Evolutionary conservation across 2,329 filamentous ascomycete species (phyloP).

Genomic region (Akanthomyces muscarius): DNA sequence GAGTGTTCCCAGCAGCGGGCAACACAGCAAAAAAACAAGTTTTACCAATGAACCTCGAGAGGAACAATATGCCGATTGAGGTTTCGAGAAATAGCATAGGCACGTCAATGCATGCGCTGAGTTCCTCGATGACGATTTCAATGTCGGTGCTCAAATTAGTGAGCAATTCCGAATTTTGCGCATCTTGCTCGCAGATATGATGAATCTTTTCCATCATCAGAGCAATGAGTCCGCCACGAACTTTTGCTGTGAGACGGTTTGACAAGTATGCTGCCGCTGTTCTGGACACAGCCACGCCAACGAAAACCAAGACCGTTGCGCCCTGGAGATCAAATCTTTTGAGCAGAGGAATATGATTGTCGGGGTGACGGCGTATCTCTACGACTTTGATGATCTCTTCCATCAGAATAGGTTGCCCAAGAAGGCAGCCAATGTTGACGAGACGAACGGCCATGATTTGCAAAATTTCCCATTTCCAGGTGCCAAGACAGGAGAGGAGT

Average conservation of each 20-base stretch:
- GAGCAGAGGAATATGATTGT: neutral
- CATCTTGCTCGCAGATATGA: constrained; percentile 25
- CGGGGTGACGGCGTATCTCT: neutral
- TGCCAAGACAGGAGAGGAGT: neutral
- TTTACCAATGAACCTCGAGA: neutral
- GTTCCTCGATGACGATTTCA: neutral
- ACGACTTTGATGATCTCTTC: neutral
- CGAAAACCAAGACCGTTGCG: neutral
- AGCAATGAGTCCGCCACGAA: constrained; percentile 33
- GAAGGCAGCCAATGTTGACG: neutral
- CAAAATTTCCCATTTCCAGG: neutral
- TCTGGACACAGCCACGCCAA: neutral
- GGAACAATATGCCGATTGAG: neutral
- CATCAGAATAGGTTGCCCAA: neutral
- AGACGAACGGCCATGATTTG: neutral
- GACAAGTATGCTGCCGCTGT: neutral
- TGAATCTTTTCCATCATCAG: constrained; percentile 46
- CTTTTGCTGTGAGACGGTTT: constrained; percentile 27
- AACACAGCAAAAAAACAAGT: neutral
- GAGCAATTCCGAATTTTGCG: constrained; percentile 25
- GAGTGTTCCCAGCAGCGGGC: neutral
- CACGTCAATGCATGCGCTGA: neutral
- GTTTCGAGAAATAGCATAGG: neutral
- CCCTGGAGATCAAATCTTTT: neutral
- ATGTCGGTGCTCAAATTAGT: constrained; percentile 14